phyloP scores from a whole-genome alignment of 768 basidiomycete species.

The Naematelia aurantialba region DNA sequence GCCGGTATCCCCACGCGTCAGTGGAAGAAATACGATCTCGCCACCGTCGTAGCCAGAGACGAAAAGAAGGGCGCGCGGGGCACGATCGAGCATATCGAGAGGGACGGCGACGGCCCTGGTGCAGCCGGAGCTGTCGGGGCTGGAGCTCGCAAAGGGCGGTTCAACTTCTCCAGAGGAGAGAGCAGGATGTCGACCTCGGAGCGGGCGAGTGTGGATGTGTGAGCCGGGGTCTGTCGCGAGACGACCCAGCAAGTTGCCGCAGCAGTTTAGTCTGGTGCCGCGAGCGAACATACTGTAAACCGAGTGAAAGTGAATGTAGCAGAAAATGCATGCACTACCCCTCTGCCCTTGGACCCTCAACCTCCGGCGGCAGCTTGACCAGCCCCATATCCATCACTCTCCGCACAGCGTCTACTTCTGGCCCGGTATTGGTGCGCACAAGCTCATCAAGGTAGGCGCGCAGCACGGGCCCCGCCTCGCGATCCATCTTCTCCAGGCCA shows the following conservation, averaged over 20 bases:
- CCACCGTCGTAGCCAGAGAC: constrained; percentile 31
- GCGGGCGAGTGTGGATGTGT: not conserved
- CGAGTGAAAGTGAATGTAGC: too few relatives aligned
- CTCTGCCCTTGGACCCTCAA: constrained; percentile 45
- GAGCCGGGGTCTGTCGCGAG: not conserved
- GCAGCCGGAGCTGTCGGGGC: not conserved
- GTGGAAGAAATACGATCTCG: constrained; percentile 39
- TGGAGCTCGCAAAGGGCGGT: not conserved
- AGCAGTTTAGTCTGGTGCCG: too few relatives aligned
- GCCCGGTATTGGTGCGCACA: constrained; percentile 34
- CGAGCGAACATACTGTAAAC: too few relatives aligned
- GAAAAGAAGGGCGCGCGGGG: constrained; percentile 30
- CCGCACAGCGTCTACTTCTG: constrained; percentile 36
- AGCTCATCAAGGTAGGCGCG: constrained; percentile 55
- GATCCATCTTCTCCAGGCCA: constrained; percentile 74
- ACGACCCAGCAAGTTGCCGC: too few relatives aligned
- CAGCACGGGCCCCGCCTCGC: constrained; percentile 69
- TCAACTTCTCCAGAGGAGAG: not conserved
- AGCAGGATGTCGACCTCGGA: not conserved
- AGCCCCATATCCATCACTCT: constrained; percentile 37
- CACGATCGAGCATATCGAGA: constrained; percentile 25
- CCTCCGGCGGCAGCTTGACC: constrained; percentile 39
- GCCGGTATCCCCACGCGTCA: constrained; percentile 36
- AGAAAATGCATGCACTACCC: constrained; percentile 20
- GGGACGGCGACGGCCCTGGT: not conserved